A percentile compares a stretch with the other conserved stretches of the same genome.
Conservation (phyloP, 2,329 filamentous ascomycete genomes). For the Colletotrichum sp. region DNA sequence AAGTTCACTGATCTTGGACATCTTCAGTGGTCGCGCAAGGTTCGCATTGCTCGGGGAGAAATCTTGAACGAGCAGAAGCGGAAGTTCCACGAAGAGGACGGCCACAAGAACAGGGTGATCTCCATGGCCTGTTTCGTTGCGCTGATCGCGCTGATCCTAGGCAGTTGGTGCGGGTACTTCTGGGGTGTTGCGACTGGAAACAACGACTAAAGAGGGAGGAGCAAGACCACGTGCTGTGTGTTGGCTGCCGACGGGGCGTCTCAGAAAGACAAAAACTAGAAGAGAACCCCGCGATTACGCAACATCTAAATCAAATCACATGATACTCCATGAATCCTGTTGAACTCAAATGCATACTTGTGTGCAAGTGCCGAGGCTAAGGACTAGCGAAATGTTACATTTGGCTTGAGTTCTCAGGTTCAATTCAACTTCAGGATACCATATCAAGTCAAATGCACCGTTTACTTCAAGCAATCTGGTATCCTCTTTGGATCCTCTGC, state of each 20-base stretch:
- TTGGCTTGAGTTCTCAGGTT: not conserved
- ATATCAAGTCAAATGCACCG: not conserved
- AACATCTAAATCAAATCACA: not conserved
- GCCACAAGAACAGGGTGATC: slow-evolving; percentile 42
- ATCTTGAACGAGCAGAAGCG: slow-evolving; percentile 38
- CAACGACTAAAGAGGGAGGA: slow-evolving; percentile 28
- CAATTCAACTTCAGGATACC: not conserved
- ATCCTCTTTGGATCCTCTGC: rapidly evolving
- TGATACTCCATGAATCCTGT: not conserved
- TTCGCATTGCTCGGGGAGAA: slow-evolving; percentile 49
- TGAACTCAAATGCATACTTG: not conserved
- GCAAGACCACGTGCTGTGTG: not conserved
- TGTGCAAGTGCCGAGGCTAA: not conserved
- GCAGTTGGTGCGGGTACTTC: slow-evolving; percentile 62
- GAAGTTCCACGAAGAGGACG: slow-evolving; percentile 37
- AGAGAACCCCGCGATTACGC: not conserved
- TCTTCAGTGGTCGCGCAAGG: slow-evolving; percentile 64
- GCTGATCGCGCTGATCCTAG: slow-evolving; percentile 51
- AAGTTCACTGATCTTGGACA: slow-evolving; percentile 43
- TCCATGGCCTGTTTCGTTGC: slow-evolving; percentile 47
- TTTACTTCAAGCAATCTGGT: rapidly evolving
- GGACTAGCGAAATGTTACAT: too few species aligned
- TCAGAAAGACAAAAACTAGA: not conserved
- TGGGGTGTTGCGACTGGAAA: slow-evolving; percentile 64
- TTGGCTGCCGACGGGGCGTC: not conserved